phyloP scores from a whole-genome alignment of 2,329 filamentous ascomycete genomes.

The Penicillium sp. region DNA sequence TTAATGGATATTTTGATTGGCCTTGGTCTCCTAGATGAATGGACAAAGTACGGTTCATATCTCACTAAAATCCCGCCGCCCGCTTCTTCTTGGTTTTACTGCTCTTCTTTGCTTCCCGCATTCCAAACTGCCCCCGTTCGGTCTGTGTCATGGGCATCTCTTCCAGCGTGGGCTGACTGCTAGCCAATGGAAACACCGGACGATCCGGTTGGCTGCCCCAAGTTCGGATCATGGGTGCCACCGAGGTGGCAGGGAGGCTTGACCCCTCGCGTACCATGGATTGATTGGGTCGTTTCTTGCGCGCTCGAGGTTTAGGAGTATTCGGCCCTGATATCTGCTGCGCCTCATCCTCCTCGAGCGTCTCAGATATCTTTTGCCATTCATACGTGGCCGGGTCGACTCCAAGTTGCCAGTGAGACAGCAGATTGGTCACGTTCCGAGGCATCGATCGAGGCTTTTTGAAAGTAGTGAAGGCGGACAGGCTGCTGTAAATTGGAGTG shows the following conservation, averaged over 20 bases:
- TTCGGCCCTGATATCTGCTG: slow-evolving; percentile 4
- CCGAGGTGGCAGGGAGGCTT: slow-evolving; percentile 22
- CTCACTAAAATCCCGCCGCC: slow-evolving; percentile 40
- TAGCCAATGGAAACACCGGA: slow-evolving; percentile 21
- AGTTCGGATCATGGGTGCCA: slow-evolving; percentile 20
- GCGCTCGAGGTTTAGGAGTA: slow-evolving; percentile 21
- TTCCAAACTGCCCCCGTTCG: slow-evolving; percentile 37
- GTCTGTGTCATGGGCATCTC: slow-evolving; percentile 38
- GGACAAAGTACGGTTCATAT: too few relatives aligned
- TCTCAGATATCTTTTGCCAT: slow-evolving; percentile 27
- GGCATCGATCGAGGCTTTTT: slow-evolving; percentile 18
- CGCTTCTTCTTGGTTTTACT: slow-evolving; percentile 38
- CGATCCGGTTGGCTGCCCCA: slow-evolving; percentile 33
- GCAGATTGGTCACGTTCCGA: slow-evolving; percentile 24
- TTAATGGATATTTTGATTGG: too few relatives aligned
- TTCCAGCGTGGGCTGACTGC: slow-evolving; percentile 33
- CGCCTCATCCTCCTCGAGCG: slow-evolving; percentile 19
- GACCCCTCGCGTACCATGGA: slow-evolving; percentile 10
- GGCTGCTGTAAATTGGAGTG: slow-evolving; percentile 12
- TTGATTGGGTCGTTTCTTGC: slow-evolving; percentile 25
- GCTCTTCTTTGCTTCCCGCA: slow-evolving; percentile 30
- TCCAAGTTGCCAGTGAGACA: slow-evolving; percentile 36
- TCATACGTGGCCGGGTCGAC: slow-evolving; percentile 31
- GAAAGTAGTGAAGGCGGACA: slow-evolving; percentile 31
- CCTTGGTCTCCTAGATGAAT: not conserved